Conservation (phyloP, 345 rosid species). For the Eucalyptus tenuipes region DNA sequence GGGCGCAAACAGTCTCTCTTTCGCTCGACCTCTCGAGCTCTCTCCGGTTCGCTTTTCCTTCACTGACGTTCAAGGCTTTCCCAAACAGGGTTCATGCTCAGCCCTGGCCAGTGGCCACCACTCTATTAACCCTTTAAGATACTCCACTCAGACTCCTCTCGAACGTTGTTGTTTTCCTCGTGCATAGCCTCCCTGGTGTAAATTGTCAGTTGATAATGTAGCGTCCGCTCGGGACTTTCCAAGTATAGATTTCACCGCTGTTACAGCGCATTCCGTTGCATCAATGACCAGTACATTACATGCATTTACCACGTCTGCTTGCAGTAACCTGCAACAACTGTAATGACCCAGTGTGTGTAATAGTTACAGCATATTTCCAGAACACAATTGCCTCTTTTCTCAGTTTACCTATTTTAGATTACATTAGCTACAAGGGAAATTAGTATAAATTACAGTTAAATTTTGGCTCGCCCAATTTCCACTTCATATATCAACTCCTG, state of each 20-base stretch:
- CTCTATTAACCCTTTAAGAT: too few relatives aligned
- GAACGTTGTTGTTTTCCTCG: neutral
- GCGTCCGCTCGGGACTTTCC: neutral
- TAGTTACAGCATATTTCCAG: neutral
- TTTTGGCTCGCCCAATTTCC: neutral
- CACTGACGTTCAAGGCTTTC: neutral
- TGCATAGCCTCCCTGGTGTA: neutral
- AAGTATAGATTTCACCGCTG: neutral
- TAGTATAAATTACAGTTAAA: neutral
- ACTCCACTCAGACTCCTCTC: neutral
- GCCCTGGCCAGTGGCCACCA: too few relatives aligned
- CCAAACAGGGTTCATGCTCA: too few relatives aligned
- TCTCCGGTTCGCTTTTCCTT: neutral
- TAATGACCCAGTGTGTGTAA: neutral
- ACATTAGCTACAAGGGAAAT: neutral
- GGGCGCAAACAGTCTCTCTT: neutral
- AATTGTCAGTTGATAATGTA: neutral
- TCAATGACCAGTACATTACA: neutral
- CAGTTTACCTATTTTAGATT: neutral
- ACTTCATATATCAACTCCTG: too few relatives aligned
- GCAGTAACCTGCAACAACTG: neutral
- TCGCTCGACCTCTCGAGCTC: neutral
- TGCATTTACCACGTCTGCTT: neutral
- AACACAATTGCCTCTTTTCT: neutral
- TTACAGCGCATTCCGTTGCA: neutral